Conservation (phyloP, 2,329 filamentous ascomycete genomes). For the Cordyceps javanica region DNA sequence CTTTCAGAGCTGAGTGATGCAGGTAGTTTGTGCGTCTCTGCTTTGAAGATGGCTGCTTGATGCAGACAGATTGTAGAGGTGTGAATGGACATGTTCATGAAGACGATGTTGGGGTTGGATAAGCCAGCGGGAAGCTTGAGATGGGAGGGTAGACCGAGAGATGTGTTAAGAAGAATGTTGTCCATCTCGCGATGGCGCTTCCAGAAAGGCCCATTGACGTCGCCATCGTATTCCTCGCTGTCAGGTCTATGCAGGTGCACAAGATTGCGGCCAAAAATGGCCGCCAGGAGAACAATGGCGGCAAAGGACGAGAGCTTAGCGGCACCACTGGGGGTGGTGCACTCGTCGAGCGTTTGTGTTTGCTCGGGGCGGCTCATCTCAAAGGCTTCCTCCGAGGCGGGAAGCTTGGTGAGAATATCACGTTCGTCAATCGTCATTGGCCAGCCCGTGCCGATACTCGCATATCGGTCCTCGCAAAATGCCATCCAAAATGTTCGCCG, state of each 20-base stretch:
- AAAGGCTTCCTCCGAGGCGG: conserved; percentile 78
- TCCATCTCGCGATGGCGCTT: conserved; percentile 85
- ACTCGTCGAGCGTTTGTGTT: conserved; percentile 63
- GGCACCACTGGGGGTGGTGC: conserved; percentile 65
- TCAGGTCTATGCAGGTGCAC: conserved; percentile 86
- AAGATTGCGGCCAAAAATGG: conserved; percentile 84
- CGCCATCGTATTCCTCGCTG: conserved; percentile 71
- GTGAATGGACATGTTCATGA: conserved; percentile 94
- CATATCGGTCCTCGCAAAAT: conserved; percentile 85
- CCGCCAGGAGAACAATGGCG: conserved; percentile 78
- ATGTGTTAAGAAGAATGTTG: conserved; percentile 81
- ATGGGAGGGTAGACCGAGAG: conserved; percentile 71
- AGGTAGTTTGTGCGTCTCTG: conserved; percentile 78
- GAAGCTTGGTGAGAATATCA: conserved; percentile 83
- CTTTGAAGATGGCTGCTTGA: conserved; percentile 96
- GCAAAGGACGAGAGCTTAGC: conserved; percentile 70
- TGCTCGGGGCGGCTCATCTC: conserved; percentile 70
- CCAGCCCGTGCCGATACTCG: conserved; percentile 95
- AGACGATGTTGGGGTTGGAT: conserved; percentile 76
- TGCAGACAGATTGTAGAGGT: conserved; percentile 97
- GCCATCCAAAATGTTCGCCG: conserved; percentile 92
- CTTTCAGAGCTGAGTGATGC: conserved; percentile 77
- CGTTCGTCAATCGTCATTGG: conserved; percentile 89
- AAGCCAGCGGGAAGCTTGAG: conserved; percentile 75
- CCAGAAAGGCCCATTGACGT: conserved; percentile 93